Evolutionary conservation across 371 early-diverging fungal genomes (phyloP).

Genomic region (Coemansia sp.): DNA sequence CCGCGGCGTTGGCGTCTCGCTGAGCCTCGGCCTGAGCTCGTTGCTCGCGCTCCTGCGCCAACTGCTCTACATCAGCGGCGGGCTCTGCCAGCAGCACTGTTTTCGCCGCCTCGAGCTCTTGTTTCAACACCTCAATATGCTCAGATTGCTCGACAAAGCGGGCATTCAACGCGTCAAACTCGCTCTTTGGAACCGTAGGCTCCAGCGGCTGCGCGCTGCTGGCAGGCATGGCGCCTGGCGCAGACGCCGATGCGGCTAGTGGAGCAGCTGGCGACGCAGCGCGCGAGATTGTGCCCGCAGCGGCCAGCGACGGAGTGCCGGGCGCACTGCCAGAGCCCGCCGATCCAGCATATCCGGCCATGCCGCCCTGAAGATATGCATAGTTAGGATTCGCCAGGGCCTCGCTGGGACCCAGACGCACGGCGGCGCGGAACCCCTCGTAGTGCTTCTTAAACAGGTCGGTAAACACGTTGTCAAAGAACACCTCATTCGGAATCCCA

Average conservation of each 20-base stretch:
- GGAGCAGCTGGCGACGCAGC: slow-evolving; percentile 25
- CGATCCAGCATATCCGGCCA: slow-evolving; percentile 40
- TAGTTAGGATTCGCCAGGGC: slow-evolving; percentile 35
- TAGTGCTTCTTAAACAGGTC: slow-evolving; percentile 77
- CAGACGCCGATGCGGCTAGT: background rate
- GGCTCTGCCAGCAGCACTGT: background rate
- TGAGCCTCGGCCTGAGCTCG: slow-evolving; percentile 21
- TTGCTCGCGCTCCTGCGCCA: slow-evolving; percentile 19
- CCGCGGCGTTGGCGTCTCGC: slow-evolving; percentile 5
- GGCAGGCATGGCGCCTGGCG: background rate
- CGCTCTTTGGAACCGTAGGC: slow-evolving; percentile 27
- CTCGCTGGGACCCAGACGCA: slow-evolving; percentile 40
- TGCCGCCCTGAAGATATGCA: slow-evolving; percentile 40
- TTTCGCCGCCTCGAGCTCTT: slow-evolving; percentile 10
- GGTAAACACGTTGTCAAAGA: slow-evolving; percentile 78
- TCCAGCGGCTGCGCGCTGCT: background rate
- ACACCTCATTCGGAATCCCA: slow-evolving; percentile 51
- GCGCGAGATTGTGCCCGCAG: slow-evolving; percentile 18
- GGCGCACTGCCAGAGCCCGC: slow-evolving; percentile 22
- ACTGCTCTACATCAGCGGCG: background rate
- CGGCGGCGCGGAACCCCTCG: slow-evolving; percentile 38
- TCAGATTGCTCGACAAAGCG: slow-evolving; percentile 33
- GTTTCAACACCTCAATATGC: slow-evolving; percentile 15
- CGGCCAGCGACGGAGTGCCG: slow-evolving; percentile 32
- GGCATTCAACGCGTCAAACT: slow-evolving; percentile 40